phyloP scores from a whole-genome alignment of 1,284 basidiomycete species.

The Megacollybia platyphylla region DNA sequence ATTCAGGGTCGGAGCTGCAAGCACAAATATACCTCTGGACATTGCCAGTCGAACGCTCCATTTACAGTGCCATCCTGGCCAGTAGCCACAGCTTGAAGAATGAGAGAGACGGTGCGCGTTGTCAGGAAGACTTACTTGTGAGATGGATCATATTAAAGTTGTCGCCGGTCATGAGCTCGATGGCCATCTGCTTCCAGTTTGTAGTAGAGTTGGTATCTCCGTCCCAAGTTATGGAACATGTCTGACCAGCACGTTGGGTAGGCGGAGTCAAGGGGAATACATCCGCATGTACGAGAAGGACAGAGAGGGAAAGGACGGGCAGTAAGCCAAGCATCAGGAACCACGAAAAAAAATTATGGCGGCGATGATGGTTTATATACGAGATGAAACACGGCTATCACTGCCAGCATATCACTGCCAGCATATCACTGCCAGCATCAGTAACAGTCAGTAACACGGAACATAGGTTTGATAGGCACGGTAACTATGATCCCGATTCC shows the following conservation, averaged over 20 bases:
- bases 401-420: too few relatives aligned
- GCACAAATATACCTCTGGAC: conserved; percentile 40
- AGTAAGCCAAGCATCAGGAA: not conserved
- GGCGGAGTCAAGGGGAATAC: conserved; percentile 43
- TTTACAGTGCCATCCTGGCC: conserved; percentile 39
- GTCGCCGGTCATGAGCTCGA: conserved; percentile 71
- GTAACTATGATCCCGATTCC: too few relatives aligned
- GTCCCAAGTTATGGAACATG: conserved; percentile 43
- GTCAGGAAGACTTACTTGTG: conserved; percentile 33
- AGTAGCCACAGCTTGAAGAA: conserved; percentile 37
- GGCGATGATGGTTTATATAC: too few relatives aligned
- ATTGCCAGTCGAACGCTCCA: conserved; percentile 49
- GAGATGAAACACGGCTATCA: too few relatives aligned
- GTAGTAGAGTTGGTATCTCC: conserved; percentile 34
- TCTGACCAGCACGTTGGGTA: conserved; percentile 39
- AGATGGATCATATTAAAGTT: conserved; percentile 63
- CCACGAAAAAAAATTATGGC: not conserved
- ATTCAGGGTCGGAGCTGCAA: conserved; percentile 2
- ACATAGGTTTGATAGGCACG: too few relatives aligned
- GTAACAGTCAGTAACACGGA: too few relatives aligned
- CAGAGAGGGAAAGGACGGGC: not conserved
- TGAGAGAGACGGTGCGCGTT: conserved; percentile 2
- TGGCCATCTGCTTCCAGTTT: conserved; percentile 51
- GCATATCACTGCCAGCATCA: too few relatives aligned
- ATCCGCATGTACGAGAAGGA: conserved; percentile 28